Evolutionary conservation across 768 basidiomycete genomes (phyloP).

Genomic region (Dioszegia hungarica): DNA sequence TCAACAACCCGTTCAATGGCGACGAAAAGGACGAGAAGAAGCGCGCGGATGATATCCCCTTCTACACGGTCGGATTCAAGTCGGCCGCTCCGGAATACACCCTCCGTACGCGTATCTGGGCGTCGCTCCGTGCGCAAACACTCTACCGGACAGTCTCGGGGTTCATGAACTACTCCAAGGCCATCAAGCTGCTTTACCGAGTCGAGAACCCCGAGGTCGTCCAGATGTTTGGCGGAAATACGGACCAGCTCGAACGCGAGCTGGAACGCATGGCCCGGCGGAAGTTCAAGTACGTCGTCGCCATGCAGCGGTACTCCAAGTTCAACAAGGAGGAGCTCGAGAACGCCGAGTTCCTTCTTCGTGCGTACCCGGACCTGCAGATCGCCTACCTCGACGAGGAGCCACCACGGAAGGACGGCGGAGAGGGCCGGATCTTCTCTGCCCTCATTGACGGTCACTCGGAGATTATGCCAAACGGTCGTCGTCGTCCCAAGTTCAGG

Average conservation of each 20-base stretch:
- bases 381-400: slow-evolving; percentile 99
- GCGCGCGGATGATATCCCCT: slow-evolving; percentile 88
- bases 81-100: slow-evolving; percentile 97
- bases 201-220: slow-evolving; percentile 99
- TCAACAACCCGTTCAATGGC: slow-evolving; percentile 58
- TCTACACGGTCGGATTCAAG: slow-evolving; percentile 99
- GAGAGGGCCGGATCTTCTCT: slow-evolving; percentile 91
- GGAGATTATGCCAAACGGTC: slow-evolving; percentile 84
- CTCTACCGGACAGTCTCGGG: slow-evolving; percentile 97
- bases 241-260: slow-evolving; percentile 91
- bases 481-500: slow-evolving; percentile 91
- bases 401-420: slow-evolving; percentile 84
- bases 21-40: slow-evolving; percentile 69
- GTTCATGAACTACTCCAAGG: slow-evolving; percentile 99
- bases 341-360: slow-evolving; percentile 94
- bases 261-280: slow-evolving; percentile 94
- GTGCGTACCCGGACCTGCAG: slow-evolving; percentile 96
- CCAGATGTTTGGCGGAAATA: slow-evolving; percentile 93
- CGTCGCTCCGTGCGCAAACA: slow-evolving; percentile 95
- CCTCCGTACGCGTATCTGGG: slow-evolving; percentile 97
- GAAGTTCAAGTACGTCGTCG: slow-evolving; percentile 98
- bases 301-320: slow-evolving; percentile 98
- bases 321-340: slow-evolving; percentile 99
- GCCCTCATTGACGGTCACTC: slow-evolving; percentile 96
- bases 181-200: slow-evolving; percentile 97